Base-by-base conservation (phyloP, 2,329 filamentous ascomycete genomes). In the Dactylellina drechsleri region DNA sequence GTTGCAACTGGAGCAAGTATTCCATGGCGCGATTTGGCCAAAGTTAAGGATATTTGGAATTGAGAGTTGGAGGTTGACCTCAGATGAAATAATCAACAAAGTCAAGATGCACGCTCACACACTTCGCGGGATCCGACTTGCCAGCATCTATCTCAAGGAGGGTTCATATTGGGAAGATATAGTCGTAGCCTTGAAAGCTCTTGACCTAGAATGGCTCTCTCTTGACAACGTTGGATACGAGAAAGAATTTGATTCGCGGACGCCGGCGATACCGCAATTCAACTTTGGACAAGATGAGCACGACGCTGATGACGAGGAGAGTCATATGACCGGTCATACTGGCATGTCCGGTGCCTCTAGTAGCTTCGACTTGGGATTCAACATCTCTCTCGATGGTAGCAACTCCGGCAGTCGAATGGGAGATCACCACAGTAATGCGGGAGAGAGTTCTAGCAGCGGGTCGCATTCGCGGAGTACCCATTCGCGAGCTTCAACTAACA, bases 21-120 rank as follows among this genome's bases (percentile, higher is more conserved):
- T 91, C 79, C 88, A 90, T 78, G 82, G 86, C 67, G 84, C 89
- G 6, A 83, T 84, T 50, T 90, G 88, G 87, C 84, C 86, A 13
- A 86, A 86, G 40, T 82, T 91, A 4, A 84, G 87, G 40, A 87
- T 88, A 1, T 86, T 91, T 66, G 89, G 89, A 1, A 85, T 91
- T 20, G 87, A 90, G 77, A 85, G 87, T 13, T 91, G 89, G 89
- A 84, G 85, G 49, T 81, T 91, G 2, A 82, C 86, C 53, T 85
- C 86, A 0, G 83, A 86, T 0, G 89, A 91, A 78, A 87, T 91
- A 58, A 86, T 89, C 53, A 81, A 81, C 0, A 81, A 91, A 4
- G 84, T 86, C 1, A 82, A 83, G 31, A 84, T 87, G 45, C 88
- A 91, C 78, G 82, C 83, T 58, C 82, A 84, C 10, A 86, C 84